A percentile compares a stretch with the other conserved stretches of the same genome.
These are phyloP conservation scores for Cudoniella acicularis DNA, from an alignment of 495 filamentous ascomycete genomes.

Conservation along the genomic window DNA sequence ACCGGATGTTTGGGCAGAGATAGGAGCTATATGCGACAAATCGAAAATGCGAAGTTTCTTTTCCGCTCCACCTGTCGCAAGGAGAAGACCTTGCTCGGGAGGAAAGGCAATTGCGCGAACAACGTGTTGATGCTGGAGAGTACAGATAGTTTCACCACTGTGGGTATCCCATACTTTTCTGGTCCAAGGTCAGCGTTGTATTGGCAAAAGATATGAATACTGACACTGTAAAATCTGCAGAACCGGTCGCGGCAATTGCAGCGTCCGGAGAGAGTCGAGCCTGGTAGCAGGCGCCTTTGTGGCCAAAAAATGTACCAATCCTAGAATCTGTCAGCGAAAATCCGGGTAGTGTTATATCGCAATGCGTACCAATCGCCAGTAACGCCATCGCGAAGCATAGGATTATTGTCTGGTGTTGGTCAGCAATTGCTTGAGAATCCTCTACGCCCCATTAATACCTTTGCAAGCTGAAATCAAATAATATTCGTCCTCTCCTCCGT, in stretches of 20 bases:
- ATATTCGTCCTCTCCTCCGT: slow-evolving; percentile 74
- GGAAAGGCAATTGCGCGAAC: slow-evolving; percentile 92
- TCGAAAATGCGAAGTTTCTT: slow-evolving; percentile 97
- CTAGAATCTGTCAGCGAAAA: slow-evolving; percentile 32
- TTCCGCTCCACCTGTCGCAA: slow-evolving; percentile 89
- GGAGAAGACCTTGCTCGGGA: slow-evolving; percentile 67
- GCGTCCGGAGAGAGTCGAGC: slow-evolving; percentile 86
- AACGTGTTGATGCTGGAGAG: slow-evolving; percentile 88
- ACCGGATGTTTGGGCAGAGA: slow-evolving; percentile 6
- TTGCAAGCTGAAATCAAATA: slow-evolving; percentile 98
- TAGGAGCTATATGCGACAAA: slow-evolving; percentile 44
- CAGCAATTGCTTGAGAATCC: slow-evolving; percentile 1
- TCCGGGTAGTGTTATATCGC: neutral
- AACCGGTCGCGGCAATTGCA: slow-evolving; percentile 82
- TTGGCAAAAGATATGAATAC: slow-evolving; percentile 23
- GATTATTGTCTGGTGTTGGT: slow-evolving; percentile 69
- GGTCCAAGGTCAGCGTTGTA: slow-evolving; percentile 13
- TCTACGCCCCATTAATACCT: slow-evolving; percentile 48
- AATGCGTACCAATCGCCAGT: slow-evolving; percentile 81
- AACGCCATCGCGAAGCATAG: slow-evolving; percentile 95
- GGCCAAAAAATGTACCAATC: slow-evolving; percentile 97
- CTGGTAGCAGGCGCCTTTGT: slow-evolving; percentile 98
- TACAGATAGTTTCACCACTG: slow-evolving; percentile 84
- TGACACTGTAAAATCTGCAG: slow-evolving; percentile 93
- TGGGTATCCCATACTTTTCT: slow-evolving; percentile 97